These are phyloP conservation scores for Homolaphlyctis polyrhiza DNA, from an alignment of 371 early-diverging fungal genomes.

Conservation along the genomic window DNA sequence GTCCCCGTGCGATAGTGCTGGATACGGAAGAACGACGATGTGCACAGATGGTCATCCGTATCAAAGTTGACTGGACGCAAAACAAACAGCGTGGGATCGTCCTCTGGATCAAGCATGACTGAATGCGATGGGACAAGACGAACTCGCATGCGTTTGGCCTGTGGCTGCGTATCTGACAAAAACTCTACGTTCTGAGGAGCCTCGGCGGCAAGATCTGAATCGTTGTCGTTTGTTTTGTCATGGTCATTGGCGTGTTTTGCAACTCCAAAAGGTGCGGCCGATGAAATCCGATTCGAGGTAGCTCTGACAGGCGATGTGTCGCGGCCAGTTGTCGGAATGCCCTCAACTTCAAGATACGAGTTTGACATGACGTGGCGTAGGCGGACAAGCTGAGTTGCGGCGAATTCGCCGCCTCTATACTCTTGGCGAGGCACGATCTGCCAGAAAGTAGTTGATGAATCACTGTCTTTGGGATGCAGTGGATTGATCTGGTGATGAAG, in stretches of 20 bases:
- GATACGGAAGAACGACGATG: constrained; percentile 32
- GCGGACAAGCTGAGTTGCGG: constrained; percentile 39
- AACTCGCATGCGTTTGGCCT: not conserved
- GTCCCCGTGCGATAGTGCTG: constrained; percentile 37
- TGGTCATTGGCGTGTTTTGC: not conserved
- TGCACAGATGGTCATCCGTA: not conserved
- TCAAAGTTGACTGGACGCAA: constrained; percentile 31
- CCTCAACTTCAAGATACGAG: constrained; percentile 37
- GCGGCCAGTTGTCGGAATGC: not conserved
- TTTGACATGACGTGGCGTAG: constrained; percentile 41
- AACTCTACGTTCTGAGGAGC: not conserved
- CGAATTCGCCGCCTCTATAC: constrained; percentile 16
- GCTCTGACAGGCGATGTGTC: not conserved
- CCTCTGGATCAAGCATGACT: not conserved
- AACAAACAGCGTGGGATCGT: constrained; percentile 35
- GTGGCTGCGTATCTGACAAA: not conserved
- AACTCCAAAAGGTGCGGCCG: not conserved
- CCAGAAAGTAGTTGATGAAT: constrained; percentile 50
- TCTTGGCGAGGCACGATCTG: constrained; percentile 23
- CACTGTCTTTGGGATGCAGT: constrained; percentile 50
- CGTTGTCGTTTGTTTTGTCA: no score
- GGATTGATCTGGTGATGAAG: constrained; percentile 46
- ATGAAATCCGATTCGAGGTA: not conserved
- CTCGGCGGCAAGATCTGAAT: no score
- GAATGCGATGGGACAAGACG: not conserved